phyloP scores from a whole-genome alignment of 768 basidiomycete genomes.

The Pleurotus salmoneostramineus region DNA sequence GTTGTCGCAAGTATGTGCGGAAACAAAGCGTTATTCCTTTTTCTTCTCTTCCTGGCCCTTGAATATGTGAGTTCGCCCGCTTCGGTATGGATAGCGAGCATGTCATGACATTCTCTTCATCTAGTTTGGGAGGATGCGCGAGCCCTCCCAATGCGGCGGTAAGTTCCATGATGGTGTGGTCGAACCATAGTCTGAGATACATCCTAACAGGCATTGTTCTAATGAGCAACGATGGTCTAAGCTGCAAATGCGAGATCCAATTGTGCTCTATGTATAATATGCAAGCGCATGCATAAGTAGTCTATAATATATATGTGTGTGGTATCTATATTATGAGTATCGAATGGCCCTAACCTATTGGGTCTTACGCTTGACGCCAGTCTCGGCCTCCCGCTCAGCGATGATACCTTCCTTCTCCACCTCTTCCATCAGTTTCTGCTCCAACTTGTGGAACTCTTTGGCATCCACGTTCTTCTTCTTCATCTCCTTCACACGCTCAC shows the following conservation, averaged over 20 bases:
- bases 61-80: slow-evolving; percentile 47
- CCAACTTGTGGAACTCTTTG: slow-evolving; percentile 50
- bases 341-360: slow-evolving; percentile 18
- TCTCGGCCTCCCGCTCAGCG: slow-evolving; percentile 58
- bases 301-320: background rate
- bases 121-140: slow-evolving; percentile 61
- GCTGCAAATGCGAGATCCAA: too few relatives aligned
- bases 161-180: slow-evolving; percentile 18
- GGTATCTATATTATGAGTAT: background rate
- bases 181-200: too few relatives aligned
- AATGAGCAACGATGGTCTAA: too few relatives aligned
- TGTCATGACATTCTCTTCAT: background rate
- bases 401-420: slow-evolving; percentile 70
- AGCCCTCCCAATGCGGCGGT: slow-evolving; percentile 73
- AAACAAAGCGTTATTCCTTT: slow-evolving; percentile 62
- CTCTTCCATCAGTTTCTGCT: slow-evolving; percentile 62
- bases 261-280: too few relatives aligned
- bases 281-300: background rate
- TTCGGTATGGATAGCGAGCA: background rate
- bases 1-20: slow-evolving; percentile 51
- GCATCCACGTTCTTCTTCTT: slow-evolving; percentile 55
- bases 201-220: too few relatives aligned
- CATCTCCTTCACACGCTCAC: slow-evolving; percentile 57
- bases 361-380: slow-evolving; percentile 28
- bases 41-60: slow-evolving; percentile 78